These are phyloP conservation scores for Clarireedia monteithiana DNA, from an alignment of 2,329 filamentous ascomycete species.

Conservation along the genomic window DNA sequence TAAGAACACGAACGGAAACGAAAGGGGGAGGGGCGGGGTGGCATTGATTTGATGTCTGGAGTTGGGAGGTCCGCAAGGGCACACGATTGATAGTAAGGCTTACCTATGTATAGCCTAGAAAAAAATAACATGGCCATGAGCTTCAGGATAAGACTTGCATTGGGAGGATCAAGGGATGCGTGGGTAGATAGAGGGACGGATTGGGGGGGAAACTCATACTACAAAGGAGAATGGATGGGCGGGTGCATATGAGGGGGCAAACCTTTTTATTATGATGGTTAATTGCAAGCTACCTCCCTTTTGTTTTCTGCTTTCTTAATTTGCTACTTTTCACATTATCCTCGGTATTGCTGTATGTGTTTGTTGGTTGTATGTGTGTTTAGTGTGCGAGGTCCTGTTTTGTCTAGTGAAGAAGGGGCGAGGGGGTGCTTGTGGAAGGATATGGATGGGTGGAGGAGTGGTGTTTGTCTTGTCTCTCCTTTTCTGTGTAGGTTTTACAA, in stretches of 20 bases:
- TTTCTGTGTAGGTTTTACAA: no score
- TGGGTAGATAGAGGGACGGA: neutral
- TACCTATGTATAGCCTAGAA: neutral
- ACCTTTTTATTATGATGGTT: neutral
- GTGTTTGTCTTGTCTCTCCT: no score
- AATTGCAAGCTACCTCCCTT: neutral
- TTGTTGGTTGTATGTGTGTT: neutral
- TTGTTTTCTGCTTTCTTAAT: constrained; percentile 3
- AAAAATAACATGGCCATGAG: neutral
- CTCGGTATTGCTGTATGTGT: neutral
- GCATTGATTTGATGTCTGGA: neutral
- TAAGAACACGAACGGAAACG: neutral
- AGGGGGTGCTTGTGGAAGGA: no score
- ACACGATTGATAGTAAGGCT: neutral
- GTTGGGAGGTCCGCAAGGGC: neutral
- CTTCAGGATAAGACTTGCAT: neutral
- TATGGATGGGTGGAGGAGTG: no score
- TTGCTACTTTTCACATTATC: no score
- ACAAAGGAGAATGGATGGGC: no score
- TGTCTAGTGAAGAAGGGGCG: no score
- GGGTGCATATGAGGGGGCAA: neutral
- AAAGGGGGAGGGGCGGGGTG: neutral
- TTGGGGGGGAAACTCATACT: neutral
- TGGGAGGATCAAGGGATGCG: neutral
- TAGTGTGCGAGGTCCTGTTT: no score